Percentiles rank a stretch among this genome's conserved stretches.
These are phyloP conservation scores for Ceratocystis diversiconidia DNA, from an alignment of 2,329 filamentous ascomycete genomes.

Conservation along the genomic window DNA sequence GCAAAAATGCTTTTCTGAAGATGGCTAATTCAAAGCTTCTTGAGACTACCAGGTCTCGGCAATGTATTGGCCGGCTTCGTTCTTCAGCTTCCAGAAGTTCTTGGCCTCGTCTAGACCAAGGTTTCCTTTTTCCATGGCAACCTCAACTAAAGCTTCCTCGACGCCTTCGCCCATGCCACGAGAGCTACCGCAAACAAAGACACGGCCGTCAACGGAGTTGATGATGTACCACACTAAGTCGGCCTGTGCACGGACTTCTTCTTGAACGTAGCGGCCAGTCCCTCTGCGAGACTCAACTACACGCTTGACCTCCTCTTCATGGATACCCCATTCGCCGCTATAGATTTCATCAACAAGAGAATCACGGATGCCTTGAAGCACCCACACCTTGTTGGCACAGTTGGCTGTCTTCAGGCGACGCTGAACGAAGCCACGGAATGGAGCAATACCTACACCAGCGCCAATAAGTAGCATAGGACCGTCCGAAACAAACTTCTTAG, in stretches of 20 bases:
- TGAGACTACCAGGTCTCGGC: constrained; percentile 53
- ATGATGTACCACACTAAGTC: constrained; percentile 98
- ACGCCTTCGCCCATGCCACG: constrained; percentile 98
- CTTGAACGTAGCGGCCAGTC: constrained; percentile 84
- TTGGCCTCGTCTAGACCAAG: constrained; percentile 67
- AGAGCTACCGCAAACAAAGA: constrained; percentile 91
- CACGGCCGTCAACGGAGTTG: constrained; percentile 85
- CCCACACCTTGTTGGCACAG: constrained; percentile 96
- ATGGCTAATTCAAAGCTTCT: neutral
- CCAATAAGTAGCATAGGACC: constrained; percentile 97
- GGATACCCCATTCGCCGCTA: constrained; percentile 87
- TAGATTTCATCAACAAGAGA: constrained; percentile 91
- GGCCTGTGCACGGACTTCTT: constrained; percentile 79
- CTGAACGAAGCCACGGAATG: constrained; percentile 95
- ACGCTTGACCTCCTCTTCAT: constrained; percentile 73
- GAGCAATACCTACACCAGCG: constrained; percentile 89
- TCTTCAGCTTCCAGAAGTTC: constrained; percentile 85
- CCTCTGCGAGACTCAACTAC: constrained; percentile 64
- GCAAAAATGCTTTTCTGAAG: neutral
- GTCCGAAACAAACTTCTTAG: constrained; percentile 79
- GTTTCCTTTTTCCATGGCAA: constrained; percentile 85
- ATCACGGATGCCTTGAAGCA: constrained; percentile 87
- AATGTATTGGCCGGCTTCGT: constrained; percentile 87
- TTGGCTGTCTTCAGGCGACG: constrained; percentile 85
- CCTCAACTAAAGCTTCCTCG: constrained; percentile 71